Conservation (phyloP, 2,329 filamentous ascomycete species). For the Verticillium dahliae region DNA sequence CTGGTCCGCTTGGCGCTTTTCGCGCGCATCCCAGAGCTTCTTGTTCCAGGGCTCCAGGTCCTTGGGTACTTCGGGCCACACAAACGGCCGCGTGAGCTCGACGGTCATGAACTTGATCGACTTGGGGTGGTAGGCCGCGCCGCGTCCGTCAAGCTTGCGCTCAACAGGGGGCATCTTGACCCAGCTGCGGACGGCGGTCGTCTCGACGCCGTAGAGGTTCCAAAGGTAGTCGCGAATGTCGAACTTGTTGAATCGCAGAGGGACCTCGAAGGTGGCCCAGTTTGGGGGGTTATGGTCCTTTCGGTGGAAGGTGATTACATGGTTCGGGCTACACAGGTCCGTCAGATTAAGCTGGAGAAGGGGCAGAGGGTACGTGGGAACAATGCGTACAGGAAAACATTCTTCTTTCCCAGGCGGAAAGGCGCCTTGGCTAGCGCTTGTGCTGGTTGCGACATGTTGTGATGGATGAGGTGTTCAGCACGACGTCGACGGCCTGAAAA, state of each 20-base stretch:
- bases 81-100: constrained; percentile 80
- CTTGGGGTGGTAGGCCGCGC: constrained; percentile 62
- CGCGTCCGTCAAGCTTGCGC: constrained; percentile 39
- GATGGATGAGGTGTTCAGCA: not conserved
- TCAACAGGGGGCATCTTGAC: constrained; percentile 60
- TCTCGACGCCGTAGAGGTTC: constrained; percentile 74
- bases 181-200: constrained; percentile 68
- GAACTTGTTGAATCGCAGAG: constrained; percentile 89
- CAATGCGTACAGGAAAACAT: constrained; percentile 46
- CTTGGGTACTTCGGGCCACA: constrained; percentile 69
- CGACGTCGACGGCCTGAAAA: not conserved
- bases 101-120: constrained; percentile 90
- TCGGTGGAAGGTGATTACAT: constrained; percentile 71
- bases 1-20: constrained; percentile 37
- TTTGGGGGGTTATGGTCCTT: constrained; percentile 66
- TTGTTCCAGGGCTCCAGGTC: constrained; percentile 60
- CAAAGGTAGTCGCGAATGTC: constrained; percentile 93
- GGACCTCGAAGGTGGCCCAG: constrained; percentile 85
- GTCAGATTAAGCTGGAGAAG: not conserved
- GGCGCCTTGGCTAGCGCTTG: constrained; percentile 27
- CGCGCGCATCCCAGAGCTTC: constrained; percentile 46
- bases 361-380: not conserved
- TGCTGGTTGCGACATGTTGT: constrained; percentile 32
- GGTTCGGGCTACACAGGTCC: constrained; percentile 58
- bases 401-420: constrained; percentile 45